Conservation (phyloP, 2,329 filamentous ascomycete genomes). For the Ophiostoma sp. region DNA sequence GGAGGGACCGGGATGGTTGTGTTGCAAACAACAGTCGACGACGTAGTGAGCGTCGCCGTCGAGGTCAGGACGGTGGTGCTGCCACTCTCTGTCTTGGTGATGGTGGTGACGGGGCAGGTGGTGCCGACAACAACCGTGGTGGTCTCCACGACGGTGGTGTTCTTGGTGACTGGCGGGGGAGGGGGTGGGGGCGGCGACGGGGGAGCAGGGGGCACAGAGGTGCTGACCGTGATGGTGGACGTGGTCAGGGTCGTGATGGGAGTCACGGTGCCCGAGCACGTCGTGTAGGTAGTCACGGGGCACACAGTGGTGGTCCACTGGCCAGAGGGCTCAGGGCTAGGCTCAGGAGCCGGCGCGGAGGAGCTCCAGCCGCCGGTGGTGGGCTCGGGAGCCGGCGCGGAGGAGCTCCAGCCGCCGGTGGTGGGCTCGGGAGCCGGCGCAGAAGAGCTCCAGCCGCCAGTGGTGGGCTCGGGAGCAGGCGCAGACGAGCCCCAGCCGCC, state of each 20-base stretch:
- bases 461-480: too few relatives aligned
- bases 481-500: too few relatives aligned
- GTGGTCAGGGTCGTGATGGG: not conserved
- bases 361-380: too few relatives aligned
- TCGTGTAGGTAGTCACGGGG: not conserved
- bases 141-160: not conserved
- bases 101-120: slow-evolving; percentile 9
- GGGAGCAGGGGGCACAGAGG: not conserved
- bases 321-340: not conserved
- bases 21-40: not conserved
- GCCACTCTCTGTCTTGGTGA: not conserved
- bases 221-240: slow-evolving; percentile 9
- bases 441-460: not conserved
- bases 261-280: slow-evolving; percentile 3
- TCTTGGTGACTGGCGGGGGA: not conserved
- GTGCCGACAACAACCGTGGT: not conserved
- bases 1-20: not conserved
- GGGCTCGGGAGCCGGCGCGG: not conserved
- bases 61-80: not conserved
- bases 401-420: too few relatives aligned
- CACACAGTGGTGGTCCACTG: not conserved
- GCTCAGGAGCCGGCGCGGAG: not conserved
- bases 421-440: not conserved
- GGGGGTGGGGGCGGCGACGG: not conserved
- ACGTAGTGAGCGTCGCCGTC: not conserved